phyloP scores from a whole-genome alignment of 345 rosid genomes.

The Brassica incana region DNA sequence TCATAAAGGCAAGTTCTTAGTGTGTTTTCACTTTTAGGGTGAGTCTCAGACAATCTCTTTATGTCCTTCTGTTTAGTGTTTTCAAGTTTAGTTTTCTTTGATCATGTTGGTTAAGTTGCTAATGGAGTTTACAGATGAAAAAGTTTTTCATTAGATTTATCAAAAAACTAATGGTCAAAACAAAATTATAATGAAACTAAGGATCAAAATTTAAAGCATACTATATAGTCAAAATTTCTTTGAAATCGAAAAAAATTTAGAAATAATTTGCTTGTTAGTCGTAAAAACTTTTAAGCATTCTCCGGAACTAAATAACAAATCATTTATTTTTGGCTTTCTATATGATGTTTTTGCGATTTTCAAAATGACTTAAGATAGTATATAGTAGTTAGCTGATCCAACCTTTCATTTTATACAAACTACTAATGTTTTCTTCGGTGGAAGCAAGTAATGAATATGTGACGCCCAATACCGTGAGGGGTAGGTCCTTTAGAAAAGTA shows the following conservation, averaged over 20 bases:
- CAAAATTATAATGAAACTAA: too few species aligned
- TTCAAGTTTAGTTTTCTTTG: too few species aligned
- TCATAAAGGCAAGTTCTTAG: too few species aligned
- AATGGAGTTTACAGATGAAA: too few species aligned
- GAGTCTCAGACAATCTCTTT: too few species aligned
- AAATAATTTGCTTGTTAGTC: background rate
- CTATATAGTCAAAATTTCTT: background rate
- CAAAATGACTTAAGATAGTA: background rate
- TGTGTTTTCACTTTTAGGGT: too few species aligned
- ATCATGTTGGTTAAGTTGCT: too few species aligned
- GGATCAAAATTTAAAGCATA: background rate
- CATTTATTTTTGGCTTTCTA: background rate
- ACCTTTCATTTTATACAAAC: background rate
- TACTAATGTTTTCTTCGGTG: background rate
- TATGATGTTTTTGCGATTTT: background rate
- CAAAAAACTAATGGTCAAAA: background rate
- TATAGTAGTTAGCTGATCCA: background rate
- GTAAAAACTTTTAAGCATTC: background rate
- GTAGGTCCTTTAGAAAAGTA: background rate
- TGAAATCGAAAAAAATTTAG: background rate
- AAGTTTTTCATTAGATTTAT: too few species aligned
- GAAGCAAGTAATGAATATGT: background rate
- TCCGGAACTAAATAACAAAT: background rate
- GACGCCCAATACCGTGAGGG: slow-evolving; percentile 8
- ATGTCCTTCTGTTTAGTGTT: too few species aligned